Base-by-base conservation (phyloP, 2,329 filamentous ascomycete species). In the Sporothrix luriei region DNA sequence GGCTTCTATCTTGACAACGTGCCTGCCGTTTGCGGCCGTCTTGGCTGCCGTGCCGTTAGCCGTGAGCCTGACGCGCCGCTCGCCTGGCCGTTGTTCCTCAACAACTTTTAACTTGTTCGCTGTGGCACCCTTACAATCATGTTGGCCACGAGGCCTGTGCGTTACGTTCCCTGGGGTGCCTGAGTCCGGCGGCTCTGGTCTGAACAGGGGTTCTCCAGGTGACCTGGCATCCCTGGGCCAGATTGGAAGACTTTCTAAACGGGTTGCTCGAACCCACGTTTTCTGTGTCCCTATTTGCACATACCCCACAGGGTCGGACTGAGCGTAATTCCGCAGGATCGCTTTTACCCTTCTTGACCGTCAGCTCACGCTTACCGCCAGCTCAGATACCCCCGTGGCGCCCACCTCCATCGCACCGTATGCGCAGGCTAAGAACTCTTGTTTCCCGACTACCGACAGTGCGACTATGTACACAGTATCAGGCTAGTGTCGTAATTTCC, bases 31-130 rank as follows among this genome's bases (percentile, higher is more conserved):
- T 61, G 38, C 40, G 29, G 33, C 29, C 33, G 2, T 21, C 24
- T 59, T 61, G 55, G 55, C 38, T 43, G 38, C n/a, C 33, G 55
- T 61, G 55, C 55, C 55, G 55, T 40, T 61, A 61, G 55, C 55
- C 55, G 55, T 40, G 43, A 61, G 55, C 33, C 55, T 33, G 33
- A 43, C 38, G 10, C 19, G 33, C n/a, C 21, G n/a, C 33, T 43
- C 55, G 55, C 16, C 29, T 59, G 9, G 38, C 24, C 33, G 55
- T n/a, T 21, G 33, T 43, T 61, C 55, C 55, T 33, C 55, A 61
- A 61, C 33, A 21, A 61, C 43, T 61, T 61, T 33, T n/a, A n/a
- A n/a, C n/a, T n/a, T n/a, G n/a, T n/a, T n/a, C n/a, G n/a, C n/a
- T 24, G 55, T 61, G n/a, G 33, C 38, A 61, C 55, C n/a, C 43